These are phyloP conservation scores for Plasmodium billcollinsi DNA, from an alignment of 169 alveolate genomes.

Conservation along the genomic window DNA sequence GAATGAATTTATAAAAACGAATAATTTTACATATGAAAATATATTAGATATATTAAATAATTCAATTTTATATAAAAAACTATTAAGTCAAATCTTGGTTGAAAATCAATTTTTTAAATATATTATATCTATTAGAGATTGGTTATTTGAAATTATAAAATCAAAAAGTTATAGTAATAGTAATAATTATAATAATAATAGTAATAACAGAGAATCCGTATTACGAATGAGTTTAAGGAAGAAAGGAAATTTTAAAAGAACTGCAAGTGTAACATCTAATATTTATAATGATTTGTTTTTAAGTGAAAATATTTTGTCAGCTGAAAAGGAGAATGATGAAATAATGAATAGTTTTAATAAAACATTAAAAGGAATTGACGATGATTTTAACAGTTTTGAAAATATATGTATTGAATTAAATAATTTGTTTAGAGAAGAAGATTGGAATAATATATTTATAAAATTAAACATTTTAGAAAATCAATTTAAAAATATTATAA, in stretches of 20 bases:
- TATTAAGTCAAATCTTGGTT: constrained; percentile 14
- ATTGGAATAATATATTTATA: constrained; percentile 28
- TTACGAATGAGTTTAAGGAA: constrained; percentile 39
- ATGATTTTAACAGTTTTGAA: constrained; percentile 55
- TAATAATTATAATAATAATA: background rate
- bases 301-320: constrained; percentile 26
- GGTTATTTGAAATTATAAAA: constrained; percentile 33
- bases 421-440: constrained; percentile 23
- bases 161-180: too few species aligned
- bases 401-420: constrained; percentile 29
- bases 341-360: constrained; percentile 16
- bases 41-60: constrained; percentile 22
- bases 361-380: constrained; percentile 20
- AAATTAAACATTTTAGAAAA: constrained; percentile 26
- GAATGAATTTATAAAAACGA: constrained; percentile 45
- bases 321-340: constrained; percentile 7
- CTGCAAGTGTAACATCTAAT: background rate
- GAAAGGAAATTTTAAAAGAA: constrained; percentile 10
- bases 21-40: constrained; percentile 32
- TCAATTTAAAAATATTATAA: constrained; percentile 29
- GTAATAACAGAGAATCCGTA: constrained; percentile 8
- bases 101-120: constrained; percentile 57
- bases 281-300: background rate
- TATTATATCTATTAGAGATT: constrained; percentile 46
- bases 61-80: constrained; percentile 36